A percentile compares a stretch with the other conserved stretches of the same genome.
These are phyloP conservation scores for Penicillium sp. DNA, from an alignment of 2,329 filamentous ascomycete genomes.

Conservation along the genomic window DNA sequence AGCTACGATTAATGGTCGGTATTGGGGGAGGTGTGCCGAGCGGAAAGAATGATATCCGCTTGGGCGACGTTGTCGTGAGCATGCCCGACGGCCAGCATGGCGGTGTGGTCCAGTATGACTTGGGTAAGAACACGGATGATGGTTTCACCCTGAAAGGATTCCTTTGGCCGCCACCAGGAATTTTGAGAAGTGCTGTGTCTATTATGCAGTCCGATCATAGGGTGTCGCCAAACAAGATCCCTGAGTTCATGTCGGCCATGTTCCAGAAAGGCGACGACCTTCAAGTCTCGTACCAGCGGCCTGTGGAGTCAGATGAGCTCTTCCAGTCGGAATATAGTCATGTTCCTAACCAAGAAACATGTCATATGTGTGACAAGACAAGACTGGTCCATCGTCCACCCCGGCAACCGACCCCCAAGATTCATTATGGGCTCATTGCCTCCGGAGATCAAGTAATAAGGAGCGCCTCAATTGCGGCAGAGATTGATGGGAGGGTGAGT, in stretches of 20 bases:
- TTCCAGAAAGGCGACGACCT: no score
- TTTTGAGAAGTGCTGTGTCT: neutral
- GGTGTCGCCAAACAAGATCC: no score
- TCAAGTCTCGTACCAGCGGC: no score
- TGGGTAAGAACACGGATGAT: neutral
- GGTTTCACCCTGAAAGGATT: no score
- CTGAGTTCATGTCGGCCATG: no score
- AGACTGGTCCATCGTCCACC: neutral
- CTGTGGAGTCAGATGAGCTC: no score
- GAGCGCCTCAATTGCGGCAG: slow-evolving; percentile 1
- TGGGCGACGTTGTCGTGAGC: slow-evolving; percentile 27
- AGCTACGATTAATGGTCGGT: no score
- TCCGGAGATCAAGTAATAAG: slow-evolving; percentile 29
- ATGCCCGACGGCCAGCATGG: neutral
- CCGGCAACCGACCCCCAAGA: neutral
- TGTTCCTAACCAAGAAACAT: no score
- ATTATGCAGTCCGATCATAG: neutral
- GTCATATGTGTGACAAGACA: neutral
- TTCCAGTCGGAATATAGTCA: no score
- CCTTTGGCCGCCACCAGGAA: neutral
- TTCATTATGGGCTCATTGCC: slow-evolving; percentile 28
- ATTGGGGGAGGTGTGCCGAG: no score
- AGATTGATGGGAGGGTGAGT: neutral
- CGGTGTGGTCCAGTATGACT: neutral
- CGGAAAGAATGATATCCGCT: slow-evolving; percentile 11